phyloP scores from a whole-genome alignment of 2,329 filamentous ascomycete genomes.

The Diplodia scrobiculata region DNA sequence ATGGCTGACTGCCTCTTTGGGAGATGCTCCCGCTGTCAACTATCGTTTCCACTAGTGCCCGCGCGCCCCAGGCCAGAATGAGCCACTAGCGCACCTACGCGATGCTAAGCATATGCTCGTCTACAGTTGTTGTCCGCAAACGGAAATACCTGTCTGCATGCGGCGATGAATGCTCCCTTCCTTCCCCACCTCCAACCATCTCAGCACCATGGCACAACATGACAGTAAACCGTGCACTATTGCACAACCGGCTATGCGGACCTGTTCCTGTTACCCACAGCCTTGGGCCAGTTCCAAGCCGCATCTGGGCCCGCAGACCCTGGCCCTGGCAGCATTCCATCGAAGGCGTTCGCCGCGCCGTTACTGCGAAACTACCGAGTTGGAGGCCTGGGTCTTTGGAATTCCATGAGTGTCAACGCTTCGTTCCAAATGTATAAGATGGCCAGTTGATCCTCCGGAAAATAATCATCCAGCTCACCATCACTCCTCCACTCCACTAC shows the following conservation, averaged over 20 bases:
- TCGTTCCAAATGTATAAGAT: slow-evolving; percentile 7
- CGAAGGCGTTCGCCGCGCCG: not conserved
- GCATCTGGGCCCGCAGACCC: slow-evolving; percentile 1
- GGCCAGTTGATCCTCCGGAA: not conserved
- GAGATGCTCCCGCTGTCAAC: not conserved
- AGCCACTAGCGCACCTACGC: not conserved
- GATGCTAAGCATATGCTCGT: not conserved
- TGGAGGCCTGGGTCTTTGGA: not conserved
- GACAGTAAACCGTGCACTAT: not conserved
- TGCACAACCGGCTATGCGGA: not conserved
- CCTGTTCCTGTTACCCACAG: not conserved
- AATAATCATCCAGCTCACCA: not conserved
- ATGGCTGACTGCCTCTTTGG: not conserved
- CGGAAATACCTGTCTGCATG: not conserved
- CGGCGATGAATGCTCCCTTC: not conserved
- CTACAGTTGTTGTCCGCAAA: not conserved
- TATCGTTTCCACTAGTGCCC: not conserved
- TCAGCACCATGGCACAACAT: not conserved
- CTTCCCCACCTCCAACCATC: not conserved
- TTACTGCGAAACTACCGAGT: not conserved
- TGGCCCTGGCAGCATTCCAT: not conserved
- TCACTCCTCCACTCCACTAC: not conserved
- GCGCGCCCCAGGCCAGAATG: not conserved
- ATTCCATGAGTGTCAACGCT: not conserved
- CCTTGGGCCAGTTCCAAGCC: not conserved